A percentile compares a stretch with the other conserved stretches of the same genome.
These are phyloP conservation scores for Nemania serpens DNA, from an alignment of 2,329 filamentous ascomycete species.

Conservation along the genomic window DNA sequence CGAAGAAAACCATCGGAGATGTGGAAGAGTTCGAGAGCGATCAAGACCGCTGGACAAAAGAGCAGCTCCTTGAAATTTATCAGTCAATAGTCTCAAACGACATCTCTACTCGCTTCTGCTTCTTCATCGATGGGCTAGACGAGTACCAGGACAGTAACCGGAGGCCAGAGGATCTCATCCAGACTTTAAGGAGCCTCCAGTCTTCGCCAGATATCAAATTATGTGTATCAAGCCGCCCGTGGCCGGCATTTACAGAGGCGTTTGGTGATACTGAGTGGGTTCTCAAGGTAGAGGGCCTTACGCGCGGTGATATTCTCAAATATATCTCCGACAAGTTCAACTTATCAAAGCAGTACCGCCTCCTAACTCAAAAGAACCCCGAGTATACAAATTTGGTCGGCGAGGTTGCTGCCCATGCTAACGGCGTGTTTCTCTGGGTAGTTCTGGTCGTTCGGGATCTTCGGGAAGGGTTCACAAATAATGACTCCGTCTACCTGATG, in stretches of 20 bases:
- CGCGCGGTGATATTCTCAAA: slow-evolving; percentile 30
- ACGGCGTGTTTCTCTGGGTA: neutral
- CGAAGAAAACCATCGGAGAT: neutral
- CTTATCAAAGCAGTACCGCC: slow-evolving; percentile 10
- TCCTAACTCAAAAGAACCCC: neutral
- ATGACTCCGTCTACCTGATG: neutral
- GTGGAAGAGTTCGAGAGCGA: neutral
- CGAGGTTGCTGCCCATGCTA: neutral
- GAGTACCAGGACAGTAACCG: neutral
- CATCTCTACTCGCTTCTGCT: neutral
- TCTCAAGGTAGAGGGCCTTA: slow-evolving; percentile 33
- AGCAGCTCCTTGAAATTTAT: neutral
- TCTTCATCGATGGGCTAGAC: neutral
- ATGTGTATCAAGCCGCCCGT: slow-evolving; percentile 39
- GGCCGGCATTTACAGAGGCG: slow-evolving; percentile 36
- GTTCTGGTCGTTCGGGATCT: neutral
- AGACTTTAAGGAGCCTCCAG: neutral
- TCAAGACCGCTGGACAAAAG: neutral
- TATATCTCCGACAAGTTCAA: slow-evolving; percentile 31
- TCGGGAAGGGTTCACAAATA: neutral
- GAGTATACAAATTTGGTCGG: neutral
- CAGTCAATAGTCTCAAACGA: neutral
- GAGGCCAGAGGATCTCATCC: neutral
- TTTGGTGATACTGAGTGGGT: slow-evolving; percentile 28
- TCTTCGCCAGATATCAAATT: slow-evolving; percentile 31